Evolutionary conservation across 2,329 filamentous ascomycete genomes (phyloP).

Genomic region (Pyrenochaeta sp.): DNA sequence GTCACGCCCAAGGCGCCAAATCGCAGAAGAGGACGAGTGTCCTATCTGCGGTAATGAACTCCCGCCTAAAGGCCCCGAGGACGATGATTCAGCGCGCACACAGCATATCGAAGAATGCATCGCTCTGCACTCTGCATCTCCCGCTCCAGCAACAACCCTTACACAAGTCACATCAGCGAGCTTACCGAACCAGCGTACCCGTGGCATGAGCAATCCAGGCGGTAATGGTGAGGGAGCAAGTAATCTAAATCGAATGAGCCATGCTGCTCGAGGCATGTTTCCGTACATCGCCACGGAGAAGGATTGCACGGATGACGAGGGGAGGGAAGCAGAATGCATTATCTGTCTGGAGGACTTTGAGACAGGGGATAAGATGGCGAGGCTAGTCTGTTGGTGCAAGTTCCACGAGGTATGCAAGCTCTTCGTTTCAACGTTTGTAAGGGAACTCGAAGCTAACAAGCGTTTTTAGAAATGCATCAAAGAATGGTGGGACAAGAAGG

Average conservation of each 20-base stretch:
- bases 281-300: conserved; percentile 69
- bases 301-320: conserved; percentile 66
- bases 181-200: conserved; percentile 39
- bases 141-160: conserved; percentile 21
- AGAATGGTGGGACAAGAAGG: conserved; percentile 66
- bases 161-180: conserved; percentile 34
- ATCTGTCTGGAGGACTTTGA: conserved; percentile 73
- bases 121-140: conserved; percentile 36
- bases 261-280: conserved; percentile 54
- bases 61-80: conserved; percentile 58
- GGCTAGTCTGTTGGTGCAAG: conserved; percentile 70
- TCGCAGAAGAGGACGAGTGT: conserved; percentile 77
- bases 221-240: conserved; percentile 37
- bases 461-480: conserved; percentile 60
- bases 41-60: conserved; percentile 78
- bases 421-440: background rate
- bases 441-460: conserved; percentile 7
- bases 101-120: conserved; percentile 57
- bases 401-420: conserved; percentile 61
- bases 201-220: conserved; percentile 42
- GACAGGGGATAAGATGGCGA: conserved; percentile 65
- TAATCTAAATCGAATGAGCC: conserved; percentile 30
- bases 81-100: conserved; percentile 53
- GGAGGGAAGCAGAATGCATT: conserved; percentile 64
- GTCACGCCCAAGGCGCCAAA: conserved; percentile 35